phyloP scores from a whole-genome alignment of 2,329 filamentous ascomycete genomes.

The Trichoderma arundinaceum region DNA sequence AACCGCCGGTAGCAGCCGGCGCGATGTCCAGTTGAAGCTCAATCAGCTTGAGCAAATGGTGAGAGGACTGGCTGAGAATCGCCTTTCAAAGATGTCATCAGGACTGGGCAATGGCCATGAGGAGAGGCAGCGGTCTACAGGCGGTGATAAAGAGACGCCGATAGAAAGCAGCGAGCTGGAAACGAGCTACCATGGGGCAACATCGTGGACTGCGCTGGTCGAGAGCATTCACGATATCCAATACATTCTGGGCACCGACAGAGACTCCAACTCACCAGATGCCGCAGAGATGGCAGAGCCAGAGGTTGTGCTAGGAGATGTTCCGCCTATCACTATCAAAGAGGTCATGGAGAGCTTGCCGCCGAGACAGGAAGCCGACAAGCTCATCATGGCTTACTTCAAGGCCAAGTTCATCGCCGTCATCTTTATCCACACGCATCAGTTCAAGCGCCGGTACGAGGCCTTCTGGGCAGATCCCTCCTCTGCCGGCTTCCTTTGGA shows the following conservation, averaged over 20 bases:
- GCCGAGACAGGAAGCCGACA: constrained; percentile 45
- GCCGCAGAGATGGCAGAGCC: constrained; percentile 35
- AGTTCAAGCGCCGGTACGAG: constrained; percentile 57
- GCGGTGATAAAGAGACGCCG: not conserved
- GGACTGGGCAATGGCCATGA: not conserved
- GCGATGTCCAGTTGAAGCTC: constrained; percentile 49
- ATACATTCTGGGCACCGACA: constrained; percentile 41
- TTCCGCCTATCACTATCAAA: constrained; percentile 39
- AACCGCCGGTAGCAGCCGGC: constrained; percentile 31
- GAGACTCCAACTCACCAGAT: constrained; percentile 30
- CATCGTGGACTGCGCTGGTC: constrained; percentile 51
- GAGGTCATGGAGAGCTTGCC: constrained; percentile 47
- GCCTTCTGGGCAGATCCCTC: constrained; percentile 53
- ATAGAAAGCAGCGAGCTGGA: not conserved
- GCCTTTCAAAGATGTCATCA: too few species aligned
- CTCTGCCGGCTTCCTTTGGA: constrained; percentile 53
- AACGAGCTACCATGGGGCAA: constrained; percentile 45
- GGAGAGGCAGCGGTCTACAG: not conserved
- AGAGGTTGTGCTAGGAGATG: constrained; percentile 45
- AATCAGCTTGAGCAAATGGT: constrained; percentile 51
- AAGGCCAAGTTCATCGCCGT: constrained; percentile 47
- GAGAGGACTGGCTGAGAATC: constrained; percentile 42
- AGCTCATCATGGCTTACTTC: constrained; percentile 48
- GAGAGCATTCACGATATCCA: constrained; percentile 52
- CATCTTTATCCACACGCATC: constrained; percentile 48